Conservation (phyloP, 2,329 filamentous ascomycete species). For the Sporothrix schenckii region DNA sequence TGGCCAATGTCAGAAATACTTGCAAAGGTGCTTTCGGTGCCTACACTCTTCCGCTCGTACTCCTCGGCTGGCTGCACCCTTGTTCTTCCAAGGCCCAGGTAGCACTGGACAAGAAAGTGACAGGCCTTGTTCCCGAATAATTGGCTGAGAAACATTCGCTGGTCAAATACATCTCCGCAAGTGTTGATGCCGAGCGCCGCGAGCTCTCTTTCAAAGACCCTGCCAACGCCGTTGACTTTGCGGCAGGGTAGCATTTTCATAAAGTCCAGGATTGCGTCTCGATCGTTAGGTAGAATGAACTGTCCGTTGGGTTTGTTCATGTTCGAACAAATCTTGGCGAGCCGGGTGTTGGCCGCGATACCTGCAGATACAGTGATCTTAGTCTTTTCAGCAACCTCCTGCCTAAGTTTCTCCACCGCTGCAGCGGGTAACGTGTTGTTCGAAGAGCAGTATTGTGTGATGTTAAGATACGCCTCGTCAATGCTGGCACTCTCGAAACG, state of each 20-base stretch:
- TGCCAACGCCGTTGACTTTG: constrained; percentile 93
- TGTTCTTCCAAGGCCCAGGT: constrained; percentile 85
- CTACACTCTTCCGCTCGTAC: constrained; percentile 89
- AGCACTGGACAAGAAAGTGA: constrained; percentile 79
- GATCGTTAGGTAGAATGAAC: constrained; percentile 72
- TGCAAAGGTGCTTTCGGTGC: constrained; percentile 87
- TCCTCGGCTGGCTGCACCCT: constrained; percentile 83
- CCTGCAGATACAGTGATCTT: constrained; percentile 90
- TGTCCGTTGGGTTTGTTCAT: constrained; percentile 97
- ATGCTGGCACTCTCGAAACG: constrained; percentile 92
- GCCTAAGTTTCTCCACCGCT: constrained; percentile 75
- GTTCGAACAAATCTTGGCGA: constrained; percentile 95
- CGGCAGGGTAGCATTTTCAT: constrained; percentile 82
- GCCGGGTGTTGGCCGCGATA: constrained; percentile 87
- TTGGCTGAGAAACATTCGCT: constrained; percentile 71
- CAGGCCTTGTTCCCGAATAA: constrained; percentile 93
- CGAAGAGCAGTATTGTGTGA: constrained; percentile 79
- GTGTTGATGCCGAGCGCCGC: constrained; percentile 84
- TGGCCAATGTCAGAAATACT: constrained; percentile 72
- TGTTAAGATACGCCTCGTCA: constrained; percentile 95
- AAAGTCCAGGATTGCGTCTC: constrained; percentile 76
- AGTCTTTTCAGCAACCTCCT: constrained; percentile 73
- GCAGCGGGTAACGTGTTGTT: constrained; percentile 71
- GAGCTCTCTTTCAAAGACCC: constrained; percentile 89
- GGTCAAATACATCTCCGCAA: constrained; percentile 81